Percentiles rank a stretch among this genome's conserved stretches.
These are phyloP conservation scores for Pyrenopolyporus hunteri DNA, from an alignment of 495 filamentous ascomycete species.

Conservation along the genomic window DNA sequence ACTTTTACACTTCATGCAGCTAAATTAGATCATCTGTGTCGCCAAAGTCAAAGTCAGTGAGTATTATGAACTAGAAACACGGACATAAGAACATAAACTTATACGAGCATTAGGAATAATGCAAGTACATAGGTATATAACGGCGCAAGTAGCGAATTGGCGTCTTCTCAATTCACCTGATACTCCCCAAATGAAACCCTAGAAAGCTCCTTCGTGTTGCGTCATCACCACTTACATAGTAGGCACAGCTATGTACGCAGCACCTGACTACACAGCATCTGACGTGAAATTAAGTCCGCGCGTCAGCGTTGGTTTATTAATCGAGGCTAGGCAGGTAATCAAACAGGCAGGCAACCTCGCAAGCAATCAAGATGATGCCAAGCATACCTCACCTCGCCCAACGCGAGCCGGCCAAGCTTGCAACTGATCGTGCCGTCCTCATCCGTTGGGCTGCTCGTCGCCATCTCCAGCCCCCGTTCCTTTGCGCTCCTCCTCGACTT, in stretches of 20 bases:
- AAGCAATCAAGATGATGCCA: background rate
- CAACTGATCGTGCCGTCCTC: slow-evolving; percentile 1
- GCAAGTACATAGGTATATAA: no score
- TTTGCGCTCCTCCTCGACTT: slow-evolving; percentile 64
- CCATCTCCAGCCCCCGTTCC: slow-evolving; percentile 44
- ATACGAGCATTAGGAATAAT: background rate
- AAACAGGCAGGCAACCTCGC: background rate
- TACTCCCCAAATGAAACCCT: no score
- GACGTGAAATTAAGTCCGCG: no score
- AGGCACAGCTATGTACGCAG: no score
- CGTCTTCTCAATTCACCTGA: no score
- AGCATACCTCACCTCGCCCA: background rate
- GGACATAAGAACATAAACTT: background rate
- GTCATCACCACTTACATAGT: slow-evolving; percentile 12
- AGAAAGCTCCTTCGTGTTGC: slow-evolving; percentile 7
- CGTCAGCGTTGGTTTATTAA: no score
- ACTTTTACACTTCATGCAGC: no score
- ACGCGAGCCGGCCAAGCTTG: background rate
- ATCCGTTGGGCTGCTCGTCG: slow-evolving; percentile 42
- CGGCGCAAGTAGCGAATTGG: slow-evolving; percentile 4
- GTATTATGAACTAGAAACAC: background rate
- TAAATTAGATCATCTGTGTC: no score
- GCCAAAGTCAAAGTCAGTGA: slow-evolving; percentile 6
- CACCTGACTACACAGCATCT: no score
- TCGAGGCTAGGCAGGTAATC: no score